These are phyloP conservation scores for Vaccinium vitisidaea DNA, from an alignment of 148 eudicot genomes.

Conservation along the genomic window DNA sequence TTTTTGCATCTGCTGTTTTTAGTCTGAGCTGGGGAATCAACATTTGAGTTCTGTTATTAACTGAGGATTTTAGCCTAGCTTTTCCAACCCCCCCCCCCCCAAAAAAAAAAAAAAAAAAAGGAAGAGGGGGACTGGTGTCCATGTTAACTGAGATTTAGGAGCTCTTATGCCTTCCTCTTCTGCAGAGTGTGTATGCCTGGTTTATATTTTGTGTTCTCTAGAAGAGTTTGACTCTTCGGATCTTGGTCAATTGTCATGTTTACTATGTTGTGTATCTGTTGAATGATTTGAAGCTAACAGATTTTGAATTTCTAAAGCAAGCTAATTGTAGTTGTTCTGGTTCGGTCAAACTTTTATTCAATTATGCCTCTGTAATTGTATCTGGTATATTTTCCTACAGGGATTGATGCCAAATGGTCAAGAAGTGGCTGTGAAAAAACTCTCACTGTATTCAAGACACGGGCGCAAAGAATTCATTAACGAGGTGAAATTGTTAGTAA, in stretches of 20 bases:
- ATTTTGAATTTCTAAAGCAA: background rate
- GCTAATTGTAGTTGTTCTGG: background rate
- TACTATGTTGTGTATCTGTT: background rate
- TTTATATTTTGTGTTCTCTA: background rate
- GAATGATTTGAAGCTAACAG: background rate
- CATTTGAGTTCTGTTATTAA: background rate
- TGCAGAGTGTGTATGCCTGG: too few relatives aligned
- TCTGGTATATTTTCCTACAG: conserved; percentile 31
- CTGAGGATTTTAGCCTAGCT: background rate
- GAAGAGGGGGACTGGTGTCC: background rate
- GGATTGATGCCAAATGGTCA: conserved; percentile 83
- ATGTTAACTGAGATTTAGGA: background rate
- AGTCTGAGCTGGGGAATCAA: background rate
- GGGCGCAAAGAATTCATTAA: conserved; percentile 66
- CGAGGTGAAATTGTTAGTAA: conserved; percentile 70
- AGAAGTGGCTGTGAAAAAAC: conserved; percentile 79
- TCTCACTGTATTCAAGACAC: conserved; percentile 63
- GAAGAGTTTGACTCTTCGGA: background rate
- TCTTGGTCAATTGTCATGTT: background rate
- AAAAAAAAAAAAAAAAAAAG: background rate
- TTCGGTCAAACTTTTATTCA: background rate
- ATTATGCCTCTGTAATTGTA: background rate
- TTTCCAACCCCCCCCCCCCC: background rate
- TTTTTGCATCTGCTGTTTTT: background rate
- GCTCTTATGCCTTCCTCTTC: background rate